Conservation (phyloP, 805 yeast species). For the Cyberlindnera japonica region DNA sequence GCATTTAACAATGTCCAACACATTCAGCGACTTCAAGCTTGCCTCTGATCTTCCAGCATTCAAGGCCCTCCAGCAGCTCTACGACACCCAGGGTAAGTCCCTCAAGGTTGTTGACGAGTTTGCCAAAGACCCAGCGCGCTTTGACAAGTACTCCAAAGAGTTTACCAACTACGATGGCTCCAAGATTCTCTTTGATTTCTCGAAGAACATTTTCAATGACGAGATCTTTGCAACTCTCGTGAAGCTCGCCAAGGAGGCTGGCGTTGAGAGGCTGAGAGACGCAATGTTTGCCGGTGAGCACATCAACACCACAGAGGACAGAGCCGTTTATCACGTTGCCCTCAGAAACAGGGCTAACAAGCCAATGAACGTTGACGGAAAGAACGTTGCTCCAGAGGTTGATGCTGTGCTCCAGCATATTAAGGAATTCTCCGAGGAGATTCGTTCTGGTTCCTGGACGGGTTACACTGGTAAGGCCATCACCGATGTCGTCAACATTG, state of each 20-base stretch:
- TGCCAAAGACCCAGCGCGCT: slow-evolving; percentile 68
- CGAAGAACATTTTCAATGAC: slow-evolving; percentile 90
- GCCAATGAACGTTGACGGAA: slow-evolving; percentile 86
- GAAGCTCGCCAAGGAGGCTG: slow-evolving; percentile 85
- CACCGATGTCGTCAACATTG: slow-evolving; percentile 93
- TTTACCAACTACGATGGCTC: slow-evolving; percentile 85
- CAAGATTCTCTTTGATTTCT: slow-evolving; percentile 87
- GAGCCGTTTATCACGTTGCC: slow-evolving; percentile 97
- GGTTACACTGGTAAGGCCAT: slow-evolving; percentile 95
- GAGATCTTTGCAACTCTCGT: slow-evolving; percentile 66
- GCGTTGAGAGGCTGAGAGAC: slow-evolving; percentile 82
- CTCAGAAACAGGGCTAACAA: slow-evolving; percentile 87
- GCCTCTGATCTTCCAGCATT: slow-evolving; percentile 74
- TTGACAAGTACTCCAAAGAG: slow-evolving; percentile 68
- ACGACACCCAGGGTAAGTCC: slow-evolving; percentile 63
- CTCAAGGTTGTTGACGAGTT: slow-evolving; percentile 74
- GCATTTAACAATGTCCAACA: neutral
- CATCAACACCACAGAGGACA: slow-evolving; percentile 92
- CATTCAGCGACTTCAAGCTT: slow-evolving; percentile 15
- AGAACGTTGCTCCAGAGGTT: slow-evolving; percentile 87
- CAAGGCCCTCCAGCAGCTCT: slow-evolving; percentile 69
- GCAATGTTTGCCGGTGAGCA: slow-evolving; percentile 89
- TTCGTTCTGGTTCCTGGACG: slow-evolving; percentile 92
- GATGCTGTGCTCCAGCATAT: slow-evolving; percentile 89
- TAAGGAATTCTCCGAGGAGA: slow-evolving; percentile 88